Base-by-base conservation (phyloP, 1,139 yeast genomes). In the Debaryomyces subglobosus region DNA sequence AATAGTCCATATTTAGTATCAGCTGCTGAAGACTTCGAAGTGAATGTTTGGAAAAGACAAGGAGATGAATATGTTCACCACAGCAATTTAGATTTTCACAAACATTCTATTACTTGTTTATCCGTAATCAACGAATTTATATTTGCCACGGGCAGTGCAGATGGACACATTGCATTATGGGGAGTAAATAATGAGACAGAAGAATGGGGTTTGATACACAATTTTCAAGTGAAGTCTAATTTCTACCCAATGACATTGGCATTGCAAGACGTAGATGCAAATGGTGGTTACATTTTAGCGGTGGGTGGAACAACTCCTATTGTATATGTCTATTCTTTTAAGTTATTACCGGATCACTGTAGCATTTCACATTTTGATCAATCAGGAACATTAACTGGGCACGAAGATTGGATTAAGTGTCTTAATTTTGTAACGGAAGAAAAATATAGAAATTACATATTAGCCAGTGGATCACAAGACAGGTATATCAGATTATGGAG, bases 401-500 rank as follows among this genome's bases (percentile, higher is more conserved):
- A 92, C 64, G 97, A 91, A 67, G 97, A 92, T 65, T 92, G 98
- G 98, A 78, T 92, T 49, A 86, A 88, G 64, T 78, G 89, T 12
- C 68, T 92, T 36, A 77, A 83, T 1, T 82, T 89, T 62, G 85
- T 82, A 42, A 68, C 74, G 47, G 78, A 77, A 42, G 62, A 64
- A 1, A 67, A 72, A 0, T 78, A 77, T 18, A 81, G 79, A 47
- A 75, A 71, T 50, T 82, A 77, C 55, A 64, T 89, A 5, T 71
- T 92, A 39, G 97, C 97, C 12, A 81, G 87, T 55, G 97, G 96
- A 1, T 85, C 96, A 3, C 96, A 91, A 61, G 98, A 92, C 65
- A 74, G 96, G 59, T 90, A 90, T 62, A 89, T 92, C 46, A 77
- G 97, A 58, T 69, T 92, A 42, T 92, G 98, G 98, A 80, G 89